phyloP scores from a whole-genome alignment of 1,284 basidiomycete species.

The Bondarzewia mesenterica region DNA sequence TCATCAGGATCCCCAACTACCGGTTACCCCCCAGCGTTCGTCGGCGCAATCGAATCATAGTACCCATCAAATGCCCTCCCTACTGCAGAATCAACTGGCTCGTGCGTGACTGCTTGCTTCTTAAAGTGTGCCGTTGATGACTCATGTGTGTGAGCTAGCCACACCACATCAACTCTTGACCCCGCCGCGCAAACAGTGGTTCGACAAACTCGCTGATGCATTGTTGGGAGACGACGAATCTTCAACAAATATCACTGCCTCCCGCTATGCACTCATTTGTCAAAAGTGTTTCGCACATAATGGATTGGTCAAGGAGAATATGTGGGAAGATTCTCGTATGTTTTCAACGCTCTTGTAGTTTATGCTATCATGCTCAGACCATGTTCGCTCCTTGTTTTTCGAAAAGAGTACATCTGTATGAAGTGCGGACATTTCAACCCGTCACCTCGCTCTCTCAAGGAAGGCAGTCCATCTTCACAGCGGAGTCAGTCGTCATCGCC shows the following conservation, averaged over 20 bases:
- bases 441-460: conserved; percentile 31
- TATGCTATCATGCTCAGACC: neutral
- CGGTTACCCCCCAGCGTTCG: conserved; percentile 19
- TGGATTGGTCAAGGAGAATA: conserved; percentile 82
- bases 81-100: conserved; percentile 28
- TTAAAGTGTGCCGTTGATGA: neutral
- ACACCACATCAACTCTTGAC: conserved; percentile 36
- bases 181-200: conserved; percentile 75
- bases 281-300: conserved; percentile 91
- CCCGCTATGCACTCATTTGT: conserved; percentile 91
- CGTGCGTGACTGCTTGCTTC: conserved; percentile 22
- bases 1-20: conserved; percentile 3
- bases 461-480: neutral
- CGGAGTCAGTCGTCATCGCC: neutral
- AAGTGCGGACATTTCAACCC: conserved; percentile 72
- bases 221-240: conserved; percentile 80
- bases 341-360: conserved; percentile 2
- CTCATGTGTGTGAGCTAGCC: conserved; percentile 13
- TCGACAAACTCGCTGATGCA: conserved; percentile 82
- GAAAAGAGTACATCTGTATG: conserved; percentile 63
- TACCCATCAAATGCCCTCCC: conserved; percentile 17
- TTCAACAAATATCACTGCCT: conserved; percentile 35
- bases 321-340: conserved; percentile 89
- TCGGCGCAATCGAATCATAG: conserved; percentile 13
- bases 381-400: neutral